Base-by-base conservation (phyloP, 2,329 filamentous ascomycete genomes). In the Diplodia intermedia region DNA sequence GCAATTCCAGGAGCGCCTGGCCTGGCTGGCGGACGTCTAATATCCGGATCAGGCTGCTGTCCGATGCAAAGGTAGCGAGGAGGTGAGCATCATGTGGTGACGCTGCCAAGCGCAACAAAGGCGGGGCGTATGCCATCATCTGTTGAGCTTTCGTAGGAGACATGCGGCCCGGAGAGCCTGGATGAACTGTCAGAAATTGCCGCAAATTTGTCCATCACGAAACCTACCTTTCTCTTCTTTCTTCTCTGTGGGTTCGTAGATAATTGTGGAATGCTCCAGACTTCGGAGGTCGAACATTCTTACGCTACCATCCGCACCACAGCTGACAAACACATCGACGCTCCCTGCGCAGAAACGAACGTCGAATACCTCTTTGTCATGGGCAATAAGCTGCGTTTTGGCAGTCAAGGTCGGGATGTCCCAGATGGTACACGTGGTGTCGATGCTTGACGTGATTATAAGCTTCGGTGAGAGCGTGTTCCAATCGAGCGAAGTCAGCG, bases 361-460 rank as follows among this genome's bases (percentile, higher is more conserved):
- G 78, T 99, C 95, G 75, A 97, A 99, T 6, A 99, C 95, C 80
- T 99, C 95, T 80, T 98, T 98, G 82, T 99, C 95, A 79, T 99
- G 95, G 23, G 95, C 95, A 80, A 99, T 99, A 55, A 99, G 84
- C 79, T 99, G 95, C 1, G 95, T 99, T 82, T 99, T 99, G 65
- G 95, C 95, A 0, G 95, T 99, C 70, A 99, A 84, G 0, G 95
- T 97, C 3, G 95, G 95, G 67, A 99, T 99, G 78, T 99, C 95
- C 95, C 95, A 99, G 72, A 99, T 99, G 4, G 95, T 99, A 81
- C 95, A 99, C 6, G 95, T 99, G 1, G 95, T 99, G 77, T 99
- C 95, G 75, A 99, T 99, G 78, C 94, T 98, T 3, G 94, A 97
- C 0, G 95, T 99, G 75, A 99, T 99, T 76, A 99, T 69, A 66